Conservation (phyloP, 108 stramenopile species). For the Nitzschia sp. region DNA sequence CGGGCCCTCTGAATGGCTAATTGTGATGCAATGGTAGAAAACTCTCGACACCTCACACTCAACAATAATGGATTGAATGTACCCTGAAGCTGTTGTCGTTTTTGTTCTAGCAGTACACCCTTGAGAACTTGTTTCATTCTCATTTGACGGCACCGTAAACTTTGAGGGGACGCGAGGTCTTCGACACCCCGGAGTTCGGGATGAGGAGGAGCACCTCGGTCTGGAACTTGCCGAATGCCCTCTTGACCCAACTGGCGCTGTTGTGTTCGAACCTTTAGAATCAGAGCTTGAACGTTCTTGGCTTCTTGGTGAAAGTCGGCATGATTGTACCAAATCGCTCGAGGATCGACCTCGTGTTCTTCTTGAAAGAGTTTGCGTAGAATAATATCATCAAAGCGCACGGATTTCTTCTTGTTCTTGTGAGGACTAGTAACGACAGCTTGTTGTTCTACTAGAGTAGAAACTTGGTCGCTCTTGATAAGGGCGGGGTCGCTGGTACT, state of each 20-base stretch:
- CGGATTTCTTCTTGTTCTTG: neutral
- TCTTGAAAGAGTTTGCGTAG: neutral
- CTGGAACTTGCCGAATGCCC: neutral
- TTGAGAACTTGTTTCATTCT: constrained; percentile 1
- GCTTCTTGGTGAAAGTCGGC: neutral
- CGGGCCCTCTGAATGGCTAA: constrained; percentile 5
- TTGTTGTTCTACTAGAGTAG: neutral
- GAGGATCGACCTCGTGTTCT: neutral
- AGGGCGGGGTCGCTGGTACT: neutral
- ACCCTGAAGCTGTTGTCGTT: neutral
- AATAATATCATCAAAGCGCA: constrained; percentile 11
- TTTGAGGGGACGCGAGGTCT: constrained; percentile 1
- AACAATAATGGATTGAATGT: constrained; percentile 3
- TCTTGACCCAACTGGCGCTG: neutral
- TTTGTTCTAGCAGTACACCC: constrained; percentile 15
- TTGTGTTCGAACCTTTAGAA: neutral
- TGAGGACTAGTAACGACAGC: neutral
- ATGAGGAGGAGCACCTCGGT: neutral
- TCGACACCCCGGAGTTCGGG: constrained; percentile 10
- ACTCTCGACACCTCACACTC: neutral
- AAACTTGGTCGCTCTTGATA: neutral
- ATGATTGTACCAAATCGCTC: constrained; percentile 10
- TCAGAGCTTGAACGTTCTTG: neutral
- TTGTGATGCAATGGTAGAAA: neutral
- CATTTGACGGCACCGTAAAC: neutral